Conservation (phyloP, 2,329 filamentous ascomycete genomes). For the Geosmithia morbida region DNA sequence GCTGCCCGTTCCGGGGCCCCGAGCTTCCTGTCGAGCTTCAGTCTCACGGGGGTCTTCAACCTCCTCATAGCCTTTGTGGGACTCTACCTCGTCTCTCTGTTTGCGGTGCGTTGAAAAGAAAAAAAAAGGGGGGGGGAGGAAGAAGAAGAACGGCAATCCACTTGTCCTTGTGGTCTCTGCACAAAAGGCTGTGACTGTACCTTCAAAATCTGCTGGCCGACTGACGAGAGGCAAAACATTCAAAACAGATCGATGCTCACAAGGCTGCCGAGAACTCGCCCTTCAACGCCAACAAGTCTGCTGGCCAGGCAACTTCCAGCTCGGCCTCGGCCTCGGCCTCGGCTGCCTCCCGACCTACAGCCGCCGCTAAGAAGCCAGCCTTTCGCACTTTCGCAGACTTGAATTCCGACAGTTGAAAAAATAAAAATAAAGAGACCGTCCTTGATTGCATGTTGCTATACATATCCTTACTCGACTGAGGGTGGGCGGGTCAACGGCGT, state of each 20-base stretch:
- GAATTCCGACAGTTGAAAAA: slow-evolving; percentile 12
- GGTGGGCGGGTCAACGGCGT: not conserved
- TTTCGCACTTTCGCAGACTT: slow-evolving; percentile 42
- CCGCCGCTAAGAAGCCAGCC: slow-evolving; percentile 13
- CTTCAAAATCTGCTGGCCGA: slow-evolving; percentile 8
- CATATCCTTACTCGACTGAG: not conserved
- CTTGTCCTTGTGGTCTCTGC: too few species aligned
- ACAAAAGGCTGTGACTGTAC: slow-evolving; percentile 1
- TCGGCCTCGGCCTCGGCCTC: slow-evolving; percentile 3
- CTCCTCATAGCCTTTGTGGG: slow-evolving; percentile 40
- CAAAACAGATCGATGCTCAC: slow-evolving; percentile 42
- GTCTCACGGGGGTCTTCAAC: slow-evolving; percentile 31
- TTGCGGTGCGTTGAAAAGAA: slow-evolving; percentile 32
- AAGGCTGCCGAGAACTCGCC: slow-evolving; percentile 43
- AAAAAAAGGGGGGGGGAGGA: too few species aligned
- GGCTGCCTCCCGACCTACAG: slow-evolving; percentile 5
- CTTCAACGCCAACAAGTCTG: slow-evolving; percentile 28
- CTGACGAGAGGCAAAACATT: too few species aligned
- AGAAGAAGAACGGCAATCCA: too few species aligned
- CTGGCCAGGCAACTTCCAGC: not conserved
- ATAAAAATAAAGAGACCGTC: too few species aligned
- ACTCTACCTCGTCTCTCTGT: slow-evolving; percentile 46
- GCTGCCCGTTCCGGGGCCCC: slow-evolving; percentile 9
- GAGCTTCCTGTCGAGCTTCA: slow-evolving; percentile 9
- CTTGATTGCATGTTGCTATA: too few species aligned